Evolutionary conservation across 139 green algal species (phyloP).

Genomic region (Micractinium sp.): DNA sequence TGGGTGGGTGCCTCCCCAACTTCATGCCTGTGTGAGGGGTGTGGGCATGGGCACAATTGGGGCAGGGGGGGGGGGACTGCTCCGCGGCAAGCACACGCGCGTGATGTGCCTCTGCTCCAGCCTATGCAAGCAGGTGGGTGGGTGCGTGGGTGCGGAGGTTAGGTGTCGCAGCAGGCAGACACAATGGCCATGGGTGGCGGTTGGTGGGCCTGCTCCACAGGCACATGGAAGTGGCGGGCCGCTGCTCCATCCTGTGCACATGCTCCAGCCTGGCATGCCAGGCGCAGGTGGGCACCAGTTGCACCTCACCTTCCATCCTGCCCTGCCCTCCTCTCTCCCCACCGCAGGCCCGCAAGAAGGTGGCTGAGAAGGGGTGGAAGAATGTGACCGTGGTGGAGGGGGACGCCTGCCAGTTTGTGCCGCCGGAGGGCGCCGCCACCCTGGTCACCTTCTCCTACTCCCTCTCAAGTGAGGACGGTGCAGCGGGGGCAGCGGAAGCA

Average conservation of each 20-base stretch:
- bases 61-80: too few species aligned
- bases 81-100: too few species aligned
- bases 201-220: too few species aligned
- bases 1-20: constrained; percentile 41
- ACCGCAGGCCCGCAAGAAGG: constrained; percentile 73
- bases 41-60: too few species aligned
- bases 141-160: too few species aligned
- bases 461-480: constrained; percentile 91
- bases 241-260: constrained; percentile 71
- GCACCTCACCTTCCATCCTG: background rate
- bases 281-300: background rate
- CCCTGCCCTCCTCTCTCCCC: background rate
- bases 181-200: too few species aligned
- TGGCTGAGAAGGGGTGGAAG: constrained; percentile 82
- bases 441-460: constrained; percentile 99
- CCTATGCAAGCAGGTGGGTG: constrained; percentile 89
- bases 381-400: constrained; percentile 95
- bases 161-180: too few species aligned
- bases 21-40: too few species aligned
- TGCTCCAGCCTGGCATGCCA: too few species aligned
- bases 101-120: background rate
- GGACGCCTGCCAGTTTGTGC: constrained; percentile 90
- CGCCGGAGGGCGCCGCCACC: constrained; percentile 68
- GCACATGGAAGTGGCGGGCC: too few species aligned
- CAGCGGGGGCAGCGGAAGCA: too few species aligned